These are phyloP conservation scores for Polyplosphaeria fusca DNA, from an alignment of 495 filamentous ascomycete species.

Conservation along the genomic window DNA sequence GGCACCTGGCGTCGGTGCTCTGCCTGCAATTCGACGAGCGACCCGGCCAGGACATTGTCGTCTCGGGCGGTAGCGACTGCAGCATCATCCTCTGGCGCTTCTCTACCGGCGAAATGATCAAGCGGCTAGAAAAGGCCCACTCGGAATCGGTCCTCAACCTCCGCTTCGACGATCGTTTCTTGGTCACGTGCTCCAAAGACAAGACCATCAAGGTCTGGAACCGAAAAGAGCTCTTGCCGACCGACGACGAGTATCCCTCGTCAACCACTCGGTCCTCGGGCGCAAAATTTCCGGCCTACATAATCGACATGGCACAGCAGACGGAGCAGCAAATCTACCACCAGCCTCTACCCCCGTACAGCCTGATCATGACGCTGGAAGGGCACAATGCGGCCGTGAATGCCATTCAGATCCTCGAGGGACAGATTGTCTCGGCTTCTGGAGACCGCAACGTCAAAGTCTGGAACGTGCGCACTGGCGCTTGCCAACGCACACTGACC, in stretches of 20 bases:
- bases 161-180: slow-evolving; percentile 81
- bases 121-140: slow-evolving; percentile 72
- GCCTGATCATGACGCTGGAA: slow-evolving; percentile 70
- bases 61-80: slow-evolving; percentile 89
- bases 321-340: slow-evolving; percentile 43
- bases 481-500: slow-evolving; percentile 68
- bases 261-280: slow-evolving; percentile 21
- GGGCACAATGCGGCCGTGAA: slow-evolving; percentile 93
- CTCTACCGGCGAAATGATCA: slow-evolving; percentile 77
- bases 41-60: slow-evolving; percentile 82
- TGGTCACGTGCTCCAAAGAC: slow-evolving; percentile 97
- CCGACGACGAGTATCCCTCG: slow-evolving; percentile 45
- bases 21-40: slow-evolving; percentile 97
- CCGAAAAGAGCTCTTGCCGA: slow-evolving; percentile 63
- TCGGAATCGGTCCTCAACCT: slow-evolving; percentile 92
- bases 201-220: slow-evolving; percentile 95
- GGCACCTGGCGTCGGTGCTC: slow-evolving; percentile 82
- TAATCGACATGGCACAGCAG: slow-evolving; percentile 46
- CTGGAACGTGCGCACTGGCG: slow-evolving; percentile 83
- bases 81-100: slow-evolving; percentile 90
- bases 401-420: slow-evolving; percentile 83
- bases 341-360: slow-evolving; percentile 58
- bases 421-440: slow-evolving; percentile 88
- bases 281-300: slow-evolving; percentile 50
- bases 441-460: slow-evolving; percentile 89